Conservation (phyloP, 2,329 filamentous ascomycete genomes). For the Ophiostoma ips region DNA sequence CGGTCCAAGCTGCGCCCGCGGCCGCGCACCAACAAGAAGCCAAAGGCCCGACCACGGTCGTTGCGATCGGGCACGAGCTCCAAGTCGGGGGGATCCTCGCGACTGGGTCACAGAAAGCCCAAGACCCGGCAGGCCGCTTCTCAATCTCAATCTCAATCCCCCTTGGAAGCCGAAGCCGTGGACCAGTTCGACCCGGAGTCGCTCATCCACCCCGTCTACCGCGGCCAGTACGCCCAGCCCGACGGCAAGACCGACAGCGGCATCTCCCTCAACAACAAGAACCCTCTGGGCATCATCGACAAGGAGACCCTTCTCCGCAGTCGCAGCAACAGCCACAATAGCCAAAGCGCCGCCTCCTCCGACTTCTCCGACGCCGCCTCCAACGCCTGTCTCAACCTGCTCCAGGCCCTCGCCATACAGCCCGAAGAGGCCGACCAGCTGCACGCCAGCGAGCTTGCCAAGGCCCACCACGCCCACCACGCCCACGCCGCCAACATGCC, state of each 20-base stretch:
- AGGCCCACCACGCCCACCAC: not conserved
- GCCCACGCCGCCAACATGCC: not conserved
- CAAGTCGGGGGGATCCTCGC: not conserved
- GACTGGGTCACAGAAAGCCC: not conserved
- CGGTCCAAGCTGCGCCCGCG: not conserved
- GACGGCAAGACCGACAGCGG: conserved; percentile 12
- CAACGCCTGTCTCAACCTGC: conserved; percentile 16
- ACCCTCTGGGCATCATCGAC: not conserved
- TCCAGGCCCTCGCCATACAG: conserved; percentile 19
- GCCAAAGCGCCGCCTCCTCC: not conserved
- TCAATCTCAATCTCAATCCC: not conserved
- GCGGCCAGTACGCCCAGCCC: not conserved
- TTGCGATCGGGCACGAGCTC: not conserved
- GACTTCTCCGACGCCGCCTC: conserved; percentile 1
- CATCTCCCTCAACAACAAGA: conserved; percentile 5
- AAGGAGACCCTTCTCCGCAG: not conserved
- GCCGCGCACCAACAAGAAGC: not conserved
- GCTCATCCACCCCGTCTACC: not conserved
- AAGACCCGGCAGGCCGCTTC: not conserved
- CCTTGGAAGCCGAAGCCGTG: not conserved
- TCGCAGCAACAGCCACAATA: too few relatives aligned
- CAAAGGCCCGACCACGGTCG: not conserved
- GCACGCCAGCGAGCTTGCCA: not conserved
- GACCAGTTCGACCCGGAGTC: not conserved
- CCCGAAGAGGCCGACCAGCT: conserved; percentile 10